These are phyloP conservation scores for Fraxinus quadrangulata DNA, from an alignment of 257 asterid species.

Conservation along the genomic window DNA sequence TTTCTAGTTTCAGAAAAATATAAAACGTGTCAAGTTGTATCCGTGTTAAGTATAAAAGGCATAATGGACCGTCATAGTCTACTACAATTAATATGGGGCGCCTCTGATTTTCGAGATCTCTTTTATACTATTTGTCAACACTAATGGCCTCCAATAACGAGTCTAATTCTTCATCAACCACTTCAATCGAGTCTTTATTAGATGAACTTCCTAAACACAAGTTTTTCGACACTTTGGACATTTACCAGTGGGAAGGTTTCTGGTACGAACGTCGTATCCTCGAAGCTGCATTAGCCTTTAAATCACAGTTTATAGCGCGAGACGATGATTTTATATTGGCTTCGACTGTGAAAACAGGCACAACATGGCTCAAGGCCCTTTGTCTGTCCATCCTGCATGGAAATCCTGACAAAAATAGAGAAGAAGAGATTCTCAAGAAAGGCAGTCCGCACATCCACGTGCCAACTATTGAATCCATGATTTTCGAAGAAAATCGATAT, in stretches of 20 bases:
- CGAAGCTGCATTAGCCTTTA: constrained; percentile 35
- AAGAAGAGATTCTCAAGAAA: constrained; percentile 28
- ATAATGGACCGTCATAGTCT: no score
- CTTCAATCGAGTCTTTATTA: no score
- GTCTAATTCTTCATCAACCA: no score
- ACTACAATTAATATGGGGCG: no score
- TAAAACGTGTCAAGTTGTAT: no score
- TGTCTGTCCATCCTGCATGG: constrained; percentile 26
- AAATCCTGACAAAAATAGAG: neutral
- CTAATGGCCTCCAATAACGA: no score
- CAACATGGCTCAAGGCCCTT: constrained; percentile 48
- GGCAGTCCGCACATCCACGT: constrained; percentile 38
- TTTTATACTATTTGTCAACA: no score
- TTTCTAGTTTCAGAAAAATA: no score
- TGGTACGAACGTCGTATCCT: constrained; percentile 42
- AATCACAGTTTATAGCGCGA: constrained; percentile 23
- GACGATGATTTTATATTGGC: constrained; percentile 37
- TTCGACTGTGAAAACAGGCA: constrained; percentile 43
- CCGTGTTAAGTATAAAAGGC: no score
- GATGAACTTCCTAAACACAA: no score
- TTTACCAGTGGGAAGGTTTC: constrained; percentile 37
- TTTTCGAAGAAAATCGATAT: constrained; percentile 29
- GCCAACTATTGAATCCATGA: constrained; percentile 32
- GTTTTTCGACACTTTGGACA: constrained; percentile 15
- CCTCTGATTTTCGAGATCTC: no score